Evolutionary conservation across 441 rosid genomes (phyloP).

Genomic region (Populus hybrid): DNA sequence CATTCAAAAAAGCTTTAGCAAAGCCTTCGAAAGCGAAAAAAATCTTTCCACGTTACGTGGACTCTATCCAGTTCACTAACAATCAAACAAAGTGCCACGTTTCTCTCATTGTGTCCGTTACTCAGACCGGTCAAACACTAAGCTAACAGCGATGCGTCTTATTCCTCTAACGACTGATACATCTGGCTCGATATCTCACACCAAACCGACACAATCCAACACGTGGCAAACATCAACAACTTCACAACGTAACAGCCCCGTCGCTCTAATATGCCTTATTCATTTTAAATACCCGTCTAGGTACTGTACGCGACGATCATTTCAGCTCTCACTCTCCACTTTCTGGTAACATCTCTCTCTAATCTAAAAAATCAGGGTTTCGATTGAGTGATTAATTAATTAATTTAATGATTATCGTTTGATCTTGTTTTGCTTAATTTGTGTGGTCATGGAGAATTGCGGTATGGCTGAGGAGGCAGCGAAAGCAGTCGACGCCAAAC

Average conservation of each 20-base stretch:
- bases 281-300: not conserved
- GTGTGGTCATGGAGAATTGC: not conserved
- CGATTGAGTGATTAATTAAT: too few species aligned
- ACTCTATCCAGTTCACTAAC: too few species aligned
- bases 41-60: not conserved
- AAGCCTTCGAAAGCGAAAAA: too few species aligned
- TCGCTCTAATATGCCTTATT: too few species aligned
- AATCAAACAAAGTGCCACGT: not conserved
- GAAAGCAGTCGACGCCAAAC: slow-evolving; percentile 31
- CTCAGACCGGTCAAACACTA: not conserved
- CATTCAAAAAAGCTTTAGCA: too few species aligned
- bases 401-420: too few species aligned
- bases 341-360: not conserved
- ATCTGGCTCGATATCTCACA: not conserved
- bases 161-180: not conserved
- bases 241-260: not conserved
- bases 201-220: too few species aligned
- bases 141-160: not conserved
- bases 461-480: slow-evolving; percentile 30
- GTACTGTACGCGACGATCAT: not conserved
- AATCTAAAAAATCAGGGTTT: not conserved
- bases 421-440: too few species aligned
- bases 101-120: not conserved
- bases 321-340: not conserved
- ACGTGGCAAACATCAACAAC: not conserved